These are phyloP conservation scores for Komagataella mondaviorum DNA, from an alignment of 805 yeast genomes.

Conservation along the genomic window DNA sequence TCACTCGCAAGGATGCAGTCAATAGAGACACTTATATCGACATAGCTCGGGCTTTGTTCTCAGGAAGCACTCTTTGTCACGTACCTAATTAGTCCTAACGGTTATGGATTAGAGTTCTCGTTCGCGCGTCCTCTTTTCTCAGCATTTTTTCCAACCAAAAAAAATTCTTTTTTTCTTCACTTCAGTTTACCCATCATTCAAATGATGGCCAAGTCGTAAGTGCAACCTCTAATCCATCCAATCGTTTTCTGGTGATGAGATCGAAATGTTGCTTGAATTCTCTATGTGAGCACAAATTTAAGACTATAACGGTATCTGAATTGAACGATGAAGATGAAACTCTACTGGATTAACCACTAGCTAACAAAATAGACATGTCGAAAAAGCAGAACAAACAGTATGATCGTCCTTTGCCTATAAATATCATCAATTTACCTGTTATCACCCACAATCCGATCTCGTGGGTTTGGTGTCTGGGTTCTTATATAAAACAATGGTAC, in stretches of 20 bases:
- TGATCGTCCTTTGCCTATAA: conserved; percentile 26
- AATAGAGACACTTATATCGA: not conserved
- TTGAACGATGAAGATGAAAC: conserved; percentile 1
- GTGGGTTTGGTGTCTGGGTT: conserved; percentile 22
- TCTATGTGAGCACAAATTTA: conserved; percentile 12
- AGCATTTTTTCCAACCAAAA: not conserved
- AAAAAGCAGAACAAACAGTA: conserved; percentile 4
- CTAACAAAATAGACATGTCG: not conserved
- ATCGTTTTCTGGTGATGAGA: not conserved
- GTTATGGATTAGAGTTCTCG: not conserved
- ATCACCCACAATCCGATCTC: conserved; percentile 32
- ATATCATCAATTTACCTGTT: conserved; percentile 20
- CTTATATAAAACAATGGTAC: conserved; percentile 9
- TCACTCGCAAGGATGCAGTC: not conserved
- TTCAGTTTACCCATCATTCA: not conserved
- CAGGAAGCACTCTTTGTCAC: not conserved
- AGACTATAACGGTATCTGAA: conserved; percentile 27
- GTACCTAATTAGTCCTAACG: not conserved
- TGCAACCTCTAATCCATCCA: not conserved
- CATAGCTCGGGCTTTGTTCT: not conserved
- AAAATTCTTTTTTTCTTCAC: not conserved
- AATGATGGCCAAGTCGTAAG: not conserved
- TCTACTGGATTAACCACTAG: not conserved
- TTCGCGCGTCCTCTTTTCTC: not conserved
- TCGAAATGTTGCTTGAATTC: conserved; percentile 10